Percentiles rank a stretch among this genome's conserved stretches.
phyloP scores from a whole-genome alignment of 2,329 filamentous ascomycete species.

The Corniculantispora saksenae region DNA sequence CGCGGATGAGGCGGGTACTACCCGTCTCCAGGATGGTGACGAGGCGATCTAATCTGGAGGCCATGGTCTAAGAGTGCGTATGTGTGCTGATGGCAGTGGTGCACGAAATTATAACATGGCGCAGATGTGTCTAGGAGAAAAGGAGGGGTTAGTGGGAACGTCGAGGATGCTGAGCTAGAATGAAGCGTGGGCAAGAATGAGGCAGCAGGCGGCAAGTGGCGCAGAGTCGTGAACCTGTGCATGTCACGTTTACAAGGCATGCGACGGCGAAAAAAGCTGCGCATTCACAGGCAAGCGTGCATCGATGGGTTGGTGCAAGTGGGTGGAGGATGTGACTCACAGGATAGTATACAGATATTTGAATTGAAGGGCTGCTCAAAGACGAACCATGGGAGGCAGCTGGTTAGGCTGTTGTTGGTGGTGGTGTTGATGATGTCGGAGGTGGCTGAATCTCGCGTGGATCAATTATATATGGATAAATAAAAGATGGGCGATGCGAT shows the following conservation, averaged over 20 bases:
- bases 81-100: neutral
- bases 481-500: neutral
- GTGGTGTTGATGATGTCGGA: neutral
- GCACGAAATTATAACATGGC: slow-evolving; percentile 12
- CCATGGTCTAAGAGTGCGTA: slow-evolving; percentile 14
- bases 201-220: neutral
- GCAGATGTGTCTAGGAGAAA: slow-evolving; percentile 8
- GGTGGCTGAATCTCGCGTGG: neutral
- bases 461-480: neutral
- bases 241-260: neutral
- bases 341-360: neutral
- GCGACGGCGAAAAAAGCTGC: neutral
- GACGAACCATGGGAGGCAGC: neutral
- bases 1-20: slow-evolving; percentile 92
- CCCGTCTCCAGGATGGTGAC: slow-evolving; percentile 90
- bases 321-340: neutral
- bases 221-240: neutral
- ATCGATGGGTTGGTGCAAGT: neutral
- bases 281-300: neutral
- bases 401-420: neutral
- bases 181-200: neutral
- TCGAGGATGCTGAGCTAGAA: neutral
- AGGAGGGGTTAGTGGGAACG: neutral
- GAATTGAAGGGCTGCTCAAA: neutral
- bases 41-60: slow-evolving; percentile 21